These are phyloP conservation scores for Cyberlindnera subsufficiens DNA, from an alignment of 805 yeast species.

Conservation along the genomic window DNA sequence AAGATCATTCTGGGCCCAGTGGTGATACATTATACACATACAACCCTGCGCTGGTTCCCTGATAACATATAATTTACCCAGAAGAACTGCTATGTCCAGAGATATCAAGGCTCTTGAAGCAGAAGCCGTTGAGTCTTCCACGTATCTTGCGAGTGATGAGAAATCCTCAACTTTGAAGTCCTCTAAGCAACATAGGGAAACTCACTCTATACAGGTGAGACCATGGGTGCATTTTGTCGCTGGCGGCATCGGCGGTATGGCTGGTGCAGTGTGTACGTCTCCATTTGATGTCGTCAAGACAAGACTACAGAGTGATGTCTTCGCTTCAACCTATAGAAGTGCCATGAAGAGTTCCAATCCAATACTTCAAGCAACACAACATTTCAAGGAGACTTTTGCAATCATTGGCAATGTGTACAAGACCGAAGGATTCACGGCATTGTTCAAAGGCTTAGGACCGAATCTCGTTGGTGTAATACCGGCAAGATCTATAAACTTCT, in stretches of 20 bases:
- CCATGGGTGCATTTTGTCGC: constrained; percentile 83
- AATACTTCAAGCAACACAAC: constrained; percentile 48
- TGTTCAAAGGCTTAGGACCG: constrained; percentile 95
- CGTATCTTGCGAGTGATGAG: constrained; percentile 68
- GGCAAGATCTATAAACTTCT: constrained; percentile 93
- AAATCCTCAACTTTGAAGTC: constrained; percentile 51
- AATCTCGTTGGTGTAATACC: constrained; percentile 97
- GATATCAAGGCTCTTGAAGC: constrained; percentile 27
- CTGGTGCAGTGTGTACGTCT: constrained; percentile 90
- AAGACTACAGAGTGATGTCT: constrained; percentile 85
- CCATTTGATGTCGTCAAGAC: constrained; percentile 97
- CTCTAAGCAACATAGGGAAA: constrained; percentile 1
- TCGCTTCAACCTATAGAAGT: constrained; percentile 46
- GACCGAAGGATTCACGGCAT: constrained; percentile 77
- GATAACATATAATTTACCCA: constrained; percentile 17
- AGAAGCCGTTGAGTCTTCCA: constrained; percentile 55
- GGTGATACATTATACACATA: not conserved
- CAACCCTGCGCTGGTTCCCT: too few relatives aligned
- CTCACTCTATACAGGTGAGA: constrained; percentile 26
- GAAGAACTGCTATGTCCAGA: constrained; percentile 1
- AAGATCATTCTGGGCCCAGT: too few relatives aligned
- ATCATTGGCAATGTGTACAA: constrained; percentile 65
- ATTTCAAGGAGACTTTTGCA: constrained; percentile 75
- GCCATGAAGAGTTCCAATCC: constrained; percentile 25
- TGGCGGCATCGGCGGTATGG: constrained; percentile 95